A percentile compares a stretch with the other conserved stretches of the same genome.
Evolutionary conservation across 2,329 filamentous ascomycete species (phyloP).

Genomic region (Pyricularia pennisetigena): DNA sequence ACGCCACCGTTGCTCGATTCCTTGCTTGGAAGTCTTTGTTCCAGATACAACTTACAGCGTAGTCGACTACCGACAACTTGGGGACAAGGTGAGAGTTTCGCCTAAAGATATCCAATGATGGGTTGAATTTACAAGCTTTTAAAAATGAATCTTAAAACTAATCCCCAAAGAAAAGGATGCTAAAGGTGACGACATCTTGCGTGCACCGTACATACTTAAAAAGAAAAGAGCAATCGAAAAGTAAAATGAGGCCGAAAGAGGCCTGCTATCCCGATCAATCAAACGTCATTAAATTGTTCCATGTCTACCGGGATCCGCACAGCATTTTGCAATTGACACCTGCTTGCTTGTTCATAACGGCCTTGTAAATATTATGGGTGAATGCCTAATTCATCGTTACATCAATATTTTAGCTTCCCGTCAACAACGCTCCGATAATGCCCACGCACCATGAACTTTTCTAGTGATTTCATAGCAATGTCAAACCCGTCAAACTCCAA

Average conservation of each 20-base stretch:
- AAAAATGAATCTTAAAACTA: no score
- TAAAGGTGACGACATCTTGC: no score
- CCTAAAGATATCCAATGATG: no score
- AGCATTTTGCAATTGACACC: background rate
- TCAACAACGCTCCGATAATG: background rate
- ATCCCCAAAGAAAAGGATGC: no score
- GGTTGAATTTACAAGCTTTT: no score
- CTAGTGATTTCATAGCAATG: background rate
- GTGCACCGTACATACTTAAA: no score
- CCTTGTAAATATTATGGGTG: background rate
- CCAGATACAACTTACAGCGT: background rate
- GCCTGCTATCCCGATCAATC: no score
- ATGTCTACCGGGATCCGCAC: background rate
- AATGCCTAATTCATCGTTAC: background rate
- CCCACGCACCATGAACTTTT: background rate
- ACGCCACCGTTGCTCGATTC: background rate
- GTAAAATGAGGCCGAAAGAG: no score
- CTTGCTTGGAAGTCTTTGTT: background rate
- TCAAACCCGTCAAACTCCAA: constrained; percentile 1
- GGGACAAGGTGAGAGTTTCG: no score
- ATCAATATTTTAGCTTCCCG: background rate
- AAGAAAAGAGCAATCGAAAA: no score
- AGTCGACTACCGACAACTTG: no score
- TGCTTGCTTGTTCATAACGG: background rate
- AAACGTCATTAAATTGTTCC: no score